Conservation (phyloP, 306 rosid species). For the Herpetospermum pedunculosum region DNA sequence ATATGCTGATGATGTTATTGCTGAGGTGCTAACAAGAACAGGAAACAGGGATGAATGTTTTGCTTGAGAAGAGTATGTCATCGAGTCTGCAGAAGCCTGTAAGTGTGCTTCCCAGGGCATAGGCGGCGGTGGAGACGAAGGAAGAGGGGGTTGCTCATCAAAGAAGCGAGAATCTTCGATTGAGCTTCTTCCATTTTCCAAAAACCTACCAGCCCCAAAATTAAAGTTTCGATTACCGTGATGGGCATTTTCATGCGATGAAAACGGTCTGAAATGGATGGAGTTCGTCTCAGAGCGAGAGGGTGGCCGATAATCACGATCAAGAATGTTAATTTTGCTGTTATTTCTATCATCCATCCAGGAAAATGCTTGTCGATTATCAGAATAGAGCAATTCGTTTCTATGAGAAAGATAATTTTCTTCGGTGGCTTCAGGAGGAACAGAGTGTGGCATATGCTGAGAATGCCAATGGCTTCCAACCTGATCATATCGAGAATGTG, state of each 20-base stretch:
- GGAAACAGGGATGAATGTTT: constrained; percentile 48
- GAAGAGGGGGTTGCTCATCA: constrained; percentile 62
- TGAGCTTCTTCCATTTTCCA: constrained; percentile 20
- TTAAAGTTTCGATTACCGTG: constrained; percentile 14
- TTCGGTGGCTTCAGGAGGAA: constrained; percentile 1
- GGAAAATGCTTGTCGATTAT: background rate
- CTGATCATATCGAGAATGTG: background rate
- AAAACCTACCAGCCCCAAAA: constrained; percentile 18
- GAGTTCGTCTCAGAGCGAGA: background rate
- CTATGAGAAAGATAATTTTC: background rate
- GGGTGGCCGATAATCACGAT: background rate
- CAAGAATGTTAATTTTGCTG: background rate
- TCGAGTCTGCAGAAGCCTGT: background rate
- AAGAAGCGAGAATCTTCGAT: constrained; percentile 33
- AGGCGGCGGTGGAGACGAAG: constrained; percentile 70
- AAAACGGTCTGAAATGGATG: background rate
- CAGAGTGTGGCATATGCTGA: background rate
- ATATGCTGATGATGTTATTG: constrained; percentile 26
- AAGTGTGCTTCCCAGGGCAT: constrained; percentile 42
- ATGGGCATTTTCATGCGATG: background rate
- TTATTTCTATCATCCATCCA: constrained; percentile 3
- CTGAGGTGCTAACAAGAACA: constrained; percentile 25
- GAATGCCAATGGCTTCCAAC: background rate
- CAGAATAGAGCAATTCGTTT: constrained; percentile 1
- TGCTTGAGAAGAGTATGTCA: constrained; percentile 28